phyloP scores from a whole-genome alignment of 2,329 filamentous ascomycete genomes.

The Nemania abortiva region DNA sequence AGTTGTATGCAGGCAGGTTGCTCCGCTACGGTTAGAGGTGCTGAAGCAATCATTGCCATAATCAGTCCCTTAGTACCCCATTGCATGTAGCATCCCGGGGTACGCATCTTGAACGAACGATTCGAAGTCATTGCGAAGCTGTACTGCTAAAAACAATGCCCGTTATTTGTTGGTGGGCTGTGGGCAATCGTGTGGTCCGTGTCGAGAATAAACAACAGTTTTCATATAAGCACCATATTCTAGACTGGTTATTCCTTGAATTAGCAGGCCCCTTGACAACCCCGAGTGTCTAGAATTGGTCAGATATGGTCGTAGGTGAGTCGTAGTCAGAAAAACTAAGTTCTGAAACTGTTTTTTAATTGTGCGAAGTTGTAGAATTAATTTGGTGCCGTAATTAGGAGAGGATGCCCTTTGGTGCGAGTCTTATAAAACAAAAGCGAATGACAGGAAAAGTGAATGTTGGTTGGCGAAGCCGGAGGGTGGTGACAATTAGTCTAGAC shows the following conservation, averaged over 20 bases:
- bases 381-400: constrained; percentile 47
- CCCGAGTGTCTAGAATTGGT: constrained; percentile 5
- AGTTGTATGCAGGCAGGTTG: constrained; percentile 53
- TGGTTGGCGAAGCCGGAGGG: constrained; percentile 32
- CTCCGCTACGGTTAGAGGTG: constrained; percentile 44
- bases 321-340: constrained; percentile 35
- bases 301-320: constrained; percentile 31
- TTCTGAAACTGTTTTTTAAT: constrained; percentile 40
- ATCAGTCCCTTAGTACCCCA: constrained; percentile 40
- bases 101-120: constrained; percentile 25
- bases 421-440: constrained; percentile 37
- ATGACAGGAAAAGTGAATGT: constrained; percentile 42
- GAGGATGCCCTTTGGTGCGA: constrained; percentile 28
- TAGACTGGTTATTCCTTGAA: constrained; percentile 47
- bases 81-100: constrained; percentile 30
- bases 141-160: constrained; percentile 19
- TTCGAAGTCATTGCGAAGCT: constrained; percentile 38
- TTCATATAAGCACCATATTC: constrained; percentile 46
- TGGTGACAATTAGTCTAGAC: constrained; percentile 24
- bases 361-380: constrained; percentile 43
- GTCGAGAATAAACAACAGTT: constrained; percentile 38
- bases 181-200: constrained; percentile 30
- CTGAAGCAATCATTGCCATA: constrained; percentile 43
- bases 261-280: constrained; percentile 43
- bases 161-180: constrained; percentile 20